These are phyloP conservation scores for Ascochyta rabiei DNA, from an alignment of 2,329 filamentous ascomycete genomes.

Conservation along the genomic window DNA sequence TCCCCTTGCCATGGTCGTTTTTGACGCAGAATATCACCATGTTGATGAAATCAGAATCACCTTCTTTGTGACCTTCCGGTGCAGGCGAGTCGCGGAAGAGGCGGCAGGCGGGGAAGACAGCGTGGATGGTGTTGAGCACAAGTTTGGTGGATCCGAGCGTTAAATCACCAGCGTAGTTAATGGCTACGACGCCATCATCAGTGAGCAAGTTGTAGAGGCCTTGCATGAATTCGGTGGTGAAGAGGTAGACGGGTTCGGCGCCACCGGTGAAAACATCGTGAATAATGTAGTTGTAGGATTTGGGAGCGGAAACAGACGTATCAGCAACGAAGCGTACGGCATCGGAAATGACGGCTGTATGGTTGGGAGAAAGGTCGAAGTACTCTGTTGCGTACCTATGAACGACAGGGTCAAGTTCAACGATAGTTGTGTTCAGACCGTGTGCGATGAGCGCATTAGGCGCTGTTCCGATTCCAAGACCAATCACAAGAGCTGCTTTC, in stretches of 20 bases:
- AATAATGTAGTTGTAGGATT: conserved; percentile 85
- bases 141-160: conserved; percentile 75
- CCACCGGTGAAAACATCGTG: conserved; percentile 98
- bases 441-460: conserved; percentile 86
- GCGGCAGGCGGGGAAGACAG: conserved; percentile 86
- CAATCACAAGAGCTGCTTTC: conserved; percentile 83
- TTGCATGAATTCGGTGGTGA: conserved; percentile 82
- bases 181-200: conserved; percentile 81
- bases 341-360: conserved; percentile 80
- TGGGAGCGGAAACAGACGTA: conserved; percentile 54
- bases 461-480: conserved; percentile 89
- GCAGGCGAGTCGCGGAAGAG: conserved; percentile 80
- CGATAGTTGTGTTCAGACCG: conserved; percentile 88
- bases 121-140: conserved; percentile 79
- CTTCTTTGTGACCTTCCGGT: conserved; percentile 49
- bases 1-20: conserved; percentile 46
- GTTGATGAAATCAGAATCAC: conserved; percentile 78
- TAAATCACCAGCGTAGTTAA: conserved; percentile 96
- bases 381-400: conserved; percentile 82
- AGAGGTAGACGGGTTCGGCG: conserved; percentile 85
- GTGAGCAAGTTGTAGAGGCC: conserved; percentile 74
- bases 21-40: conserved; percentile 95
- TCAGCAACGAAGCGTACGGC: conserved; percentile 71
- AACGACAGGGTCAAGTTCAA: conserved; percentile 92
- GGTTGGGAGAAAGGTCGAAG: conserved; percentile 78